These are phyloP conservation scores for Grosmannia serpens DNA, from an alignment of 2,329 filamentous ascomycete genomes.

Conservation along the genomic window DNA sequence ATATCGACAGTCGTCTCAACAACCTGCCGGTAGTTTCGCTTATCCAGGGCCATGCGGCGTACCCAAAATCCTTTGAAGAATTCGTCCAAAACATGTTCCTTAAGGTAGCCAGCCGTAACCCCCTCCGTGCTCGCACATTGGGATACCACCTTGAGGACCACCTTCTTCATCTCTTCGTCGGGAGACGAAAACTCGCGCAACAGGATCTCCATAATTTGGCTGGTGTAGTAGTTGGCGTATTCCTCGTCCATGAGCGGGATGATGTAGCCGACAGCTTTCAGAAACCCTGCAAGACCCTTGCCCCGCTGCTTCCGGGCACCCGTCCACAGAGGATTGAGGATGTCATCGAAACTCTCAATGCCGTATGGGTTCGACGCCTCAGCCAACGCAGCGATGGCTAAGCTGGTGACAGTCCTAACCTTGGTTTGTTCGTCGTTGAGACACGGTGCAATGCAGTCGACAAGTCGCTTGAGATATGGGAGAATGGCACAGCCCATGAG, in stretches of 20 bases:
- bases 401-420: conserved; percentile 87
- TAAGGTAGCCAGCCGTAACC: conserved; percentile 88
- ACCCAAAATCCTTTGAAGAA: conserved; percentile 99
- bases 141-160: conserved; percentile 92
- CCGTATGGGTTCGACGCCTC: conserved; percentile 96
- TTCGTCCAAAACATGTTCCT: conserved; percentile 86
- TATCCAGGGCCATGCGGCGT: conserved; percentile 88
- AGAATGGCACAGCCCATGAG: conserved; percentile 96
- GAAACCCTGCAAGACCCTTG: conserved; percentile 87
- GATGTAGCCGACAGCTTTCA: conserved; percentile 96
- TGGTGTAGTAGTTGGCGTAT: conserved; percentile 97
- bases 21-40: conserved; percentile 94
- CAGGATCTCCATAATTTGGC: conserved; percentile 97
- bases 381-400: conserved; percentile 88
- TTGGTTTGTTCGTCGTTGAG: conserved; percentile 97
- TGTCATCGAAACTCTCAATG: conserved; percentile 98
- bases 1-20: conserved; percentile 97
- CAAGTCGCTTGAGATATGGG: conserved; percentile 87
- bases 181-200: conserved; percentile 92
- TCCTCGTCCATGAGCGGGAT: conserved; percentile 99
- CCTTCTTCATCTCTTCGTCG: conserved; percentile 99
- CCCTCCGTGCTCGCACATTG: conserved; percentile 92
- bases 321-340: conserved; percentile 93
- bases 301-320: conserved; percentile 92
- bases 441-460: conserved; percentile 93